Percentiles rank a stretch among this genome's conserved stretches.
Evolutionary conservation across 2,329 filamentous ascomycete species (phyloP).

Genomic region (Neonectria sp.): DNA sequence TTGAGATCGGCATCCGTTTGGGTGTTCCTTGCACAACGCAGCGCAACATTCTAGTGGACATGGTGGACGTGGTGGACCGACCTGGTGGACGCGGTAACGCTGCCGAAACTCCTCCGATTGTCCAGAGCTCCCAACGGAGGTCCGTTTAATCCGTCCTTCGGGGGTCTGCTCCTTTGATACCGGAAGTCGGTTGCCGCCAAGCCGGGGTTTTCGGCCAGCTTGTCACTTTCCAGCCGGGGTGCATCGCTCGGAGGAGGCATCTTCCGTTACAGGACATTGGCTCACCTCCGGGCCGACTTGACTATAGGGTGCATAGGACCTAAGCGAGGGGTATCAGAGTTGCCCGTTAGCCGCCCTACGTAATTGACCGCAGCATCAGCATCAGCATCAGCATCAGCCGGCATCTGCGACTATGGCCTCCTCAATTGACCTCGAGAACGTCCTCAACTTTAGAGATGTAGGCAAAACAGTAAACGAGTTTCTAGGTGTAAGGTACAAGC

Average conservation of each 20-base stretch:
- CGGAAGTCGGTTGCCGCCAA: not conserved
- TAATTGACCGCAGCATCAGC: not conserved
- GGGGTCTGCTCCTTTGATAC: not conserved
- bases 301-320: slow-evolving; percentile 1
- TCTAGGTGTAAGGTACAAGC: slow-evolving; percentile 67
- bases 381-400: not conserved
- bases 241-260: not conserved
- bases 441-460: slow-evolving; percentile 86
- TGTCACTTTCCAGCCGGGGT: not conserved
- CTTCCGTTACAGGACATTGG: not conserved
- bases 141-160: slow-evolving; percentile 2
- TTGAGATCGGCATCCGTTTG: slow-evolving; percentile 16
- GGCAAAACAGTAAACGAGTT: slow-evolving; percentile 76
- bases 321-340: not conserved
- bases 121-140: not conserved
- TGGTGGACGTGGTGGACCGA: not conserved
- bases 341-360: too few relatives aligned
- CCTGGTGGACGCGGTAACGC: not conserved
- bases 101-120: slow-evolving; percentile 13
- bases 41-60: slow-evolving; percentile 1
- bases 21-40: slow-evolving; percentile 7
- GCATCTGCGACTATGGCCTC: slow-evolving; percentile 33
- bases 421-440: slow-evolving; percentile 41
- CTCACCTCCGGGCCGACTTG: not conserved
- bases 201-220: not conserved